These are phyloP conservation scores for Haplosporangium gracile DNA, from an alignment of 192 early-diverging fungal species.

Conservation along the genomic window DNA sequence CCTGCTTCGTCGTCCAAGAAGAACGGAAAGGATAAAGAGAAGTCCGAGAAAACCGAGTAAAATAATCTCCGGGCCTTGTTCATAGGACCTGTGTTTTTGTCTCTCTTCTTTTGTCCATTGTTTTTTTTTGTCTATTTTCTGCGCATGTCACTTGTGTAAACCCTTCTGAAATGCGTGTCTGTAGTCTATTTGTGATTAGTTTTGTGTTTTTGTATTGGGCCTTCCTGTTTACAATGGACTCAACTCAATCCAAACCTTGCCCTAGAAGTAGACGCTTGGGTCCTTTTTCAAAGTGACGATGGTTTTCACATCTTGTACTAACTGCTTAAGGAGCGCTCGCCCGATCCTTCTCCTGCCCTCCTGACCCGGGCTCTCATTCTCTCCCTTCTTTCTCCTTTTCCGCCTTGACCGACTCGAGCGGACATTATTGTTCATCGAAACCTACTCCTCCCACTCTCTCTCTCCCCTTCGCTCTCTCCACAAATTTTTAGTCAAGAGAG, in stretches of 20 bases:
- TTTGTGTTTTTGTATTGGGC: no score
- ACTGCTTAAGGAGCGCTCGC: neutral
- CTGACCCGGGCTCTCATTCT: neutral
- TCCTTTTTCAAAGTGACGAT: neutral
- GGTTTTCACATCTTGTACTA: no score
- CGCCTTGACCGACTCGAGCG: neutral
- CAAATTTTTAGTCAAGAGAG: neutral
- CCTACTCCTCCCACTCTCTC: neutral
- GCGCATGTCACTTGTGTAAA: no score
- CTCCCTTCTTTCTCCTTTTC: no score
- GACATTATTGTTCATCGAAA: neutral
- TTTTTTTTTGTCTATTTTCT: no score
- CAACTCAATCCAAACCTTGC: no score
- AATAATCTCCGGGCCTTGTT: neutral
- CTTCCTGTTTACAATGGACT: no score
- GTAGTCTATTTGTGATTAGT: no score
- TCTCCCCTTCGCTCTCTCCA: neutral
- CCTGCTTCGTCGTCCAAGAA: conserved; percentile 23
- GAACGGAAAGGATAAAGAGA: conserved; percentile 22
- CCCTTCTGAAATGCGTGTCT: no score
- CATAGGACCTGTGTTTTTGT: neutral
- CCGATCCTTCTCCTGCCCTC: neutral
- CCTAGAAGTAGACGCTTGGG: no score
- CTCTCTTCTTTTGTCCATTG: neutral
- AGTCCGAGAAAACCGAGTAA: neutral